A percentile compares a stretch with the other conserved stretches of the same genome.
Conservation (phyloP, 2,329 filamentous ascomycete species). For the Phaeoacremonium minimum region DNA sequence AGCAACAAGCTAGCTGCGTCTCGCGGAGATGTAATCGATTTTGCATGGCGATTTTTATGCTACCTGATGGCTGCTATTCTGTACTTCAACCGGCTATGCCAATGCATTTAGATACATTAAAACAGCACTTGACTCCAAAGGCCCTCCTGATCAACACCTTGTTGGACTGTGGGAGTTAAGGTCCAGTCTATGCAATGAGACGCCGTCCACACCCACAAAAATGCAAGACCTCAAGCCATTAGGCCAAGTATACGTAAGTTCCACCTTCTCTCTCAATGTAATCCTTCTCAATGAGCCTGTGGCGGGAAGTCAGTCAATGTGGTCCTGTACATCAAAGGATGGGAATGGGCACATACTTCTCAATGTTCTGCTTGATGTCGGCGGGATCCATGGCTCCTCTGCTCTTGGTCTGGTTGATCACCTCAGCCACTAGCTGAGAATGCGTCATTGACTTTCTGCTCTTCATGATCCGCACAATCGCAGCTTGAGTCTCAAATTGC, state of each 20-base stretch:
- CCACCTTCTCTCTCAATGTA: constrained; percentile 80
- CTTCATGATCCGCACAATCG: constrained; percentile 97
- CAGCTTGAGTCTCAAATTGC: constrained; percentile 94
- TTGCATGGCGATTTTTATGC: no score
- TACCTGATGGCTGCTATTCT: no score
- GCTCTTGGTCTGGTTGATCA: constrained; percentile 84
- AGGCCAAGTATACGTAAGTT: constrained; percentile 68
- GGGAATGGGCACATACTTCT: constrained; percentile 60
- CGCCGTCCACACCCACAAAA: no score
- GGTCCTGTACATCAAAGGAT: neutral
- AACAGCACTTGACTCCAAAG: no score
- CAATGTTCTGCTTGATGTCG: constrained; percentile 96
- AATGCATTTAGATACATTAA: no score
- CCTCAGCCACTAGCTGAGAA: constrained; percentile 82
- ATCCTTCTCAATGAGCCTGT: constrained; percentile 84
- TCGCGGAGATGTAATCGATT: no score
- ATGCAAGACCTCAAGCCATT: constrained; percentile 10
- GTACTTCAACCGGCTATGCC: no score
- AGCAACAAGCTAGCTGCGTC: no score
- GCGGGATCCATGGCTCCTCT: constrained; percentile 79
- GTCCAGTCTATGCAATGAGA: no score
- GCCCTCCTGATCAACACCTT: no score
- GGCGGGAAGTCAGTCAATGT: constrained; percentile 3
- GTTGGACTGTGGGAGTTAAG: no score
- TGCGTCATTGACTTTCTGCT: constrained; percentile 83